These are phyloP conservation scores for Shiraia sp. DNA, from an alignment of 2,329 filamentous ascomycete genomes.

Conservation along the genomic window DNA sequence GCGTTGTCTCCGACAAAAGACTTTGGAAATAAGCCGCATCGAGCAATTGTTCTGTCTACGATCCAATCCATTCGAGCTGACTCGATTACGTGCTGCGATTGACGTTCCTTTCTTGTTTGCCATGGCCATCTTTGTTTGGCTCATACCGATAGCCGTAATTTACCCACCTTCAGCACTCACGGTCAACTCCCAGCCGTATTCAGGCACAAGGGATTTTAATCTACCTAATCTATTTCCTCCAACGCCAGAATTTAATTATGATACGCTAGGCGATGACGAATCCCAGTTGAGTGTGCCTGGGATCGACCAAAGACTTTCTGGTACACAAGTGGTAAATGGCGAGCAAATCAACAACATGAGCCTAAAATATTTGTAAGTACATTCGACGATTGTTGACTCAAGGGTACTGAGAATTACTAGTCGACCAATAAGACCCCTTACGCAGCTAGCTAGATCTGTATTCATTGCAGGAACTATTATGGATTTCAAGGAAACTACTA, in stretches of 20 bases:
- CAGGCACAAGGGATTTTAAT: not conserved
- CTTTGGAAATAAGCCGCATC: not conserved
- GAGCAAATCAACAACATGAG: no score
- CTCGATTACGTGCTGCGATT: not conserved
- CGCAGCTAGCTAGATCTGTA: no score
- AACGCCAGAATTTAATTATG: not conserved
- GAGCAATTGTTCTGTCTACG: constrained; percentile 4
- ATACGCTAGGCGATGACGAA: not conserved
- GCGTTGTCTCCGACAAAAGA: constrained; percentile 1
- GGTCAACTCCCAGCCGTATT: not conserved
- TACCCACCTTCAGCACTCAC: constrained; percentile 12
- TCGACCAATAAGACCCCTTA: no score
- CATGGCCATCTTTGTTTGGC: constrained; percentile 4
- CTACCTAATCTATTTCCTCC: constrained; percentile 3
- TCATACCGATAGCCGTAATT: constrained; percentile 4
- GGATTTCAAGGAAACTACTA: no score
- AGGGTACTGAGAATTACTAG: no score
- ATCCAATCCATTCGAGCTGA: not conserved
- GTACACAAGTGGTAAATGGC: no score
- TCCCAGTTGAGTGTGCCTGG: no score
- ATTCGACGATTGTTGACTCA: no score
- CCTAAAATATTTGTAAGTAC: no score
- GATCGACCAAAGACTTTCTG: no score
- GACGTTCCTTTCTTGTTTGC: not conserved
- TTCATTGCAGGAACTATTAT: no score